Conservation (phyloP, 371 early-diverging fungal species). For the Dinochytrium kinnereticum region DNA sequence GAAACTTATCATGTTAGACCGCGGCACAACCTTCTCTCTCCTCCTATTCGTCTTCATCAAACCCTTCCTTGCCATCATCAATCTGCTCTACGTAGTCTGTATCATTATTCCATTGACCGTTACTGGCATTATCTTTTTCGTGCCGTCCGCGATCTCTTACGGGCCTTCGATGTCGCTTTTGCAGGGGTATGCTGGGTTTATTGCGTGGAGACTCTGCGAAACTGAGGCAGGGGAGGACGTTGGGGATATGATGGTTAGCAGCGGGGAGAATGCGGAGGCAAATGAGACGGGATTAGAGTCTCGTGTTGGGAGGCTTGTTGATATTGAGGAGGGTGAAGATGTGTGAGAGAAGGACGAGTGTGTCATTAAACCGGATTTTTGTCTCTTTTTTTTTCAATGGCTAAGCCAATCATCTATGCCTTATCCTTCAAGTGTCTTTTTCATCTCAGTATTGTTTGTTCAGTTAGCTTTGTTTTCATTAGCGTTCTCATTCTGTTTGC, state of each 20-base stretch:
- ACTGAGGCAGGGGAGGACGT: background rate
- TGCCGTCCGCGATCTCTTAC: background rate
- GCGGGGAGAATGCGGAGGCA: background rate
- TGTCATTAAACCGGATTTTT: too few species aligned
- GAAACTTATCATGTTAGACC: conserved; percentile 1
- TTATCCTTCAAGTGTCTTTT: too few species aligned
- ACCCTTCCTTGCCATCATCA: background rate
- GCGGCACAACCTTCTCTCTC: conserved; percentile 1
- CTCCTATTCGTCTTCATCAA: conserved; percentile 9
- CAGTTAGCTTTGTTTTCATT: too few species aligned
- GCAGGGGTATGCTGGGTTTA: background rate
- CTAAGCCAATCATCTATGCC: too few species aligned
- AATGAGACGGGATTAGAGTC: background rate
- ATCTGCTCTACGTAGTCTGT: background rate
- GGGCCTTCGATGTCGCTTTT: background rate
- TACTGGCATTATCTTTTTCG: background rate
- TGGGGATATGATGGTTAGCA: too few species aligned
- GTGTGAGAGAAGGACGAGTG: background rate
- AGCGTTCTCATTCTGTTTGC: too few species aligned
- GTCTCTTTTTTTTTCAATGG: too few species aligned
- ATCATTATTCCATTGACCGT: conserved; percentile 1
- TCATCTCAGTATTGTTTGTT: too few species aligned
- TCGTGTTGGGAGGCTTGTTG: background rate
- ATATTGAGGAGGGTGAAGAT: background rate
- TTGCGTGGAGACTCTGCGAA: background rate